Evolutionary conservation across 495 filamentous ascomycete species (phyloP), one percentile per base, ranked within the genome.

Genomic region (Neurospora discreta): DNA sequence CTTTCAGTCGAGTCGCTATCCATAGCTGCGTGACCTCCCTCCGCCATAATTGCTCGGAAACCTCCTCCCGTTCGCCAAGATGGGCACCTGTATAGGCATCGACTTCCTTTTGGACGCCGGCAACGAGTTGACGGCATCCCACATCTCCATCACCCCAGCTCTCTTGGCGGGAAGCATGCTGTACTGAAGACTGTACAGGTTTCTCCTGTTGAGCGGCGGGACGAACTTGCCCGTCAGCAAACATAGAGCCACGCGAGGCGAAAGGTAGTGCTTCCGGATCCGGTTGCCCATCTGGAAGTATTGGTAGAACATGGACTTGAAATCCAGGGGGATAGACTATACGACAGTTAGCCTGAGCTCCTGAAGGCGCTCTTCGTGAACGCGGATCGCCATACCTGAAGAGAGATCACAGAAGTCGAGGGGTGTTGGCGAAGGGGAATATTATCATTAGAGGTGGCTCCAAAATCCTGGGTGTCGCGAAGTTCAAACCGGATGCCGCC

Each of bases 181-280:
- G 81, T 99, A 99, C 81, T 99, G 95, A 76, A 99, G 89, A 72
- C 92, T 94, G 81, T 99, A 99, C 60, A 99, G 84, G 77, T 93
- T 97, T 77, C 94, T 93, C 10, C 95, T 87, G 79, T 97, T 93
- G 41, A 99, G 95, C 0, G 96, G 95, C 6, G 93, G 93, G 0
- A 90, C 92, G 73, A 97, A 97, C 68, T 90, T 91, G 72, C 95
- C 95, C 1, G 93, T 97, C 38, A 93, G 83, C 3, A 99, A 88
- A 71, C 92, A 94, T 69, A 95, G 86, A 69, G 98, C 87, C 23
- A 99, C 96, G 18, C 89, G 86, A 0, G 93, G 93, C 0, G 93
- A 93, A 40, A 97, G 84, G 80, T 99, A 99, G 80, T 99, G 95
- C 77, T 96, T 96, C 71, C 93, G 91, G 26, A 99, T 91, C 40